phyloP scores from a whole-genome alignment of 441 rosid genomes.

The Adansonia rubrostipa region DNA sequence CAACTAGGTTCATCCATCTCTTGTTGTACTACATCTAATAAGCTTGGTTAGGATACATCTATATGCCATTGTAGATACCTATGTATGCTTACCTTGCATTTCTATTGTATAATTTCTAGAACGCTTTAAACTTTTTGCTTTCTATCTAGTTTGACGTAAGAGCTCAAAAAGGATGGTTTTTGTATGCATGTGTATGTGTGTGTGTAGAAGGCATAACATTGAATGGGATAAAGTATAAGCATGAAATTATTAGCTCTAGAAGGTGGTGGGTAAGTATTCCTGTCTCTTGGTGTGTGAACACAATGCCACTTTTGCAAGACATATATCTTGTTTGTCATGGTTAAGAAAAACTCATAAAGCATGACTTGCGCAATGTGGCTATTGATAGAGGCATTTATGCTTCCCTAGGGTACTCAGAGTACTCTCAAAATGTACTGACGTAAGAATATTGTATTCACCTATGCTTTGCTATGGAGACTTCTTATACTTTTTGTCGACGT shows the following conservation, averaged over 20 bases:
- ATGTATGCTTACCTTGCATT: neutral
- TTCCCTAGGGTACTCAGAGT: neutral
- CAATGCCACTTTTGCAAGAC: neutral
- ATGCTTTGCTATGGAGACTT: neutral
- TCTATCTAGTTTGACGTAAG: conserved; percentile 1
- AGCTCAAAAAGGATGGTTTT: neutral
- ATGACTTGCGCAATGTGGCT: conserved; percentile 1
- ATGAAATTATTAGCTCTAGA: conserved; percentile 6
- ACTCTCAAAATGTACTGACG: neutral
- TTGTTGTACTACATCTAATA: conserved; percentile 16
- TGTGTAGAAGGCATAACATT: neutral
- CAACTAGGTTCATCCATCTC: conserved; percentile 58
- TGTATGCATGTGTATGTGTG: neutral
- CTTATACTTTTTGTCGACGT: neutral
- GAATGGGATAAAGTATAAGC: neutral
- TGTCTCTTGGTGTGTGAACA: conserved; percentile 17
- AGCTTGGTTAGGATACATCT: conserved; percentile 10
- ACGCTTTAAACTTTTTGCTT: conserved; percentile 1
- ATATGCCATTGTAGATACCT: conserved; percentile 12
- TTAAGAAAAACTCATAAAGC: conserved; percentile 4
- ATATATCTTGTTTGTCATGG: neutral
- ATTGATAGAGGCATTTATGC: conserved; percentile 14
- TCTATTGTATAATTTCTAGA: conserved; percentile 6
- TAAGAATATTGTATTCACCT: conserved; percentile 5
- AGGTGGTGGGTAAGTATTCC: neutral